phyloP scores from a whole-genome alignment of 768 basidiomycete species.

The Trametes meyenii region DNA sequence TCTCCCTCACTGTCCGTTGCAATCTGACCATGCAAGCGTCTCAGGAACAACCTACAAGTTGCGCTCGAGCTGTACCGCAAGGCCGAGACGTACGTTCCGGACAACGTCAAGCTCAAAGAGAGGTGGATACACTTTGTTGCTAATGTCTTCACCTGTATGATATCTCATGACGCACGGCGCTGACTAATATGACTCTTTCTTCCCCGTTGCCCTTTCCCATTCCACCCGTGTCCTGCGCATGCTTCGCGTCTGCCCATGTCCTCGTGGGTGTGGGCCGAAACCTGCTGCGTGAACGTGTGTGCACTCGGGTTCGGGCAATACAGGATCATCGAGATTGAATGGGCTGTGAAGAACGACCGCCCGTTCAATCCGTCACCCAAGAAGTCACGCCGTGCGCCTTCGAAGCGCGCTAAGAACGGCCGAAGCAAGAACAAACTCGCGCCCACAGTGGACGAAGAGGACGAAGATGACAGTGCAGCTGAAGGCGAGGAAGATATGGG shows the following conservation, averaged over 20 bases:
- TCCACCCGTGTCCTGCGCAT: slow-evolving; percentile 15
- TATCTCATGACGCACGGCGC: slow-evolving; percentile 45
- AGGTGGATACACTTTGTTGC: slow-evolving; percentile 81
- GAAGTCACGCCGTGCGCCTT: slow-evolving; percentile 11
- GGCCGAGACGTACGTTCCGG: slow-evolving; percentile 82
- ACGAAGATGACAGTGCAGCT: slow-evolving; percentile 10
- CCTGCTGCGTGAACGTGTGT: neutral
- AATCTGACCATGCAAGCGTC: neutral
- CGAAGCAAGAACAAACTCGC: slow-evolving; percentile 10
- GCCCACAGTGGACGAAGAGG: neutral
- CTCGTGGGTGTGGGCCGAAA: neutral
- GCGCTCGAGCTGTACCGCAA: slow-evolving; percentile 84
- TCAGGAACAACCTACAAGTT: slow-evolving; percentile 76
- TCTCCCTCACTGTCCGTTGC: neutral
- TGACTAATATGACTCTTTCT: slow-evolving; percentile 34
- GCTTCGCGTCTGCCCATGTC: neutral
- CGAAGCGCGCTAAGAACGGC: slow-evolving; percentile 4
- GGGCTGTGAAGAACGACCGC: slow-evolving; percentile 66
- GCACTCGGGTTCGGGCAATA: neutral
- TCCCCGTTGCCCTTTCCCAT: neutral
- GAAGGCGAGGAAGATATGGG: neutral
- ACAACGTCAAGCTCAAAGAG: slow-evolving; percentile 83
- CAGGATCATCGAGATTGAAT: slow-evolving; percentile 85
- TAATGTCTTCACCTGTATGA: slow-evolving; percentile 62
- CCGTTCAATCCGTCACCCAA: slow-evolving; percentile 61